Conservation (phyloP, 257 asterid species). For the Sherardia arvensis region DNA sequence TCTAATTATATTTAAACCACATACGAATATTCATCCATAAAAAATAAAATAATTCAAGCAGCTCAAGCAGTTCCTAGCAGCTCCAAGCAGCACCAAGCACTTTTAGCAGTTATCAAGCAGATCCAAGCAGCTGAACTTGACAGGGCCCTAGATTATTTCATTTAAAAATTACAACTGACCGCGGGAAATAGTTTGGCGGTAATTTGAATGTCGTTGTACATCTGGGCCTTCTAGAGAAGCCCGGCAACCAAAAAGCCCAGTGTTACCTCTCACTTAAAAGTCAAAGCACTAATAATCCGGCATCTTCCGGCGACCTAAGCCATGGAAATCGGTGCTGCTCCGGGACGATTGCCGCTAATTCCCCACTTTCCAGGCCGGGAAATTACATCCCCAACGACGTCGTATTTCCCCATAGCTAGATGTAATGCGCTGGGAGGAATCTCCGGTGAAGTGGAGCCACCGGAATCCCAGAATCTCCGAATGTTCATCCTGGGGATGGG, state of each 20-base stretch:
- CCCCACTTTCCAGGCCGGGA: conserved; percentile 19
- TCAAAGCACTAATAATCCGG: not conserved
- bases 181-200: not conserved
- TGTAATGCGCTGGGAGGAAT: conserved; percentile 21
- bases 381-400: not conserved
- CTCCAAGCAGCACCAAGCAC: too few species aligned
- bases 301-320: not conserved
- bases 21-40: too few species aligned
- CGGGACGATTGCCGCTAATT: conserved; percentile 21
- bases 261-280: not conserved
- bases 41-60: too few species aligned
- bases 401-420: conserved; percentile 17
- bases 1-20: too few species aligned
- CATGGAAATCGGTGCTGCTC: conserved; percentile 32
- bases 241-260: not conserved
- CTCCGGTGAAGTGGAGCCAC: conserved; percentile 4
- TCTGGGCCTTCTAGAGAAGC: not conserved
- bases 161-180: too few species aligned
- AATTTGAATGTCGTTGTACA: too few species aligned
- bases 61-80: too few species aligned
- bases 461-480: conserved; percentile 20
- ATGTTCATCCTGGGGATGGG: conserved; percentile 93
- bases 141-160: too few species aligned
- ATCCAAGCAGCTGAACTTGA: too few species aligned
- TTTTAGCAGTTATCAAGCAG: too few species aligned